Base-by-base conservation (phyloP, 306 rosid species). In the Lotus japonicus region DNA sequence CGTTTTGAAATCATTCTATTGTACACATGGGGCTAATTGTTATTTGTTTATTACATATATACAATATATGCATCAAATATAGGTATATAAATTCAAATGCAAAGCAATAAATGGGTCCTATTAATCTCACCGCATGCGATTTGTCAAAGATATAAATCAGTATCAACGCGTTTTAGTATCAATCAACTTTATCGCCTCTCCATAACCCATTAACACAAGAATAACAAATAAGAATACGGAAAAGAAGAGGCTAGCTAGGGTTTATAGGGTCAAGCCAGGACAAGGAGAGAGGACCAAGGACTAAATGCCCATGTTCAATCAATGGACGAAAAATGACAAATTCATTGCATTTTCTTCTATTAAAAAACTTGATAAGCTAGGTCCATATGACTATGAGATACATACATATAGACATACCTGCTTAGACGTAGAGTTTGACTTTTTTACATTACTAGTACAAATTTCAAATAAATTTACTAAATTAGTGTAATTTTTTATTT, bases 61-160 rank as follows among this genome's bases (percentile, higher is more conserved):
- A 9, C 5, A 16, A n/a, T 23, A 11, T 23, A 58, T 16, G 23
- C 49, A 38, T 13, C 11, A n/a, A n/a, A n/a, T n/a, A n/a, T n/a
- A n/a, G n/a, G 31, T 18, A 48, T 36, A 74, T 17, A 42, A 64
- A 64, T 77, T 70, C 64, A 74, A 63, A 77, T 69, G 63, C 33
- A 62, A 57, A 80, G 67, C 64, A 78, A 75, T 74, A 5, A 31
- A 31, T 31, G 78, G 80, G 80, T 63, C 75, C 77, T 57, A 56
- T 74, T 53, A 19, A 68, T 77, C 41, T 61, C 53, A 70, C 68
- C 66, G 83, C 85, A 80, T 86, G 83, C 73, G n/a, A 71, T 73
- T 81, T 77, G 90, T 84, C 90, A 89, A 86, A 81, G 79, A 70
- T 60, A 5, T 65, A 79, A 67, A 83, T 80, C 71, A 57, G 69